Percentiles rank a stretch among this genome's conserved stretches.
Evolutionary conservation across 495 filamentous ascomycete genomes (phyloP).

Genomic region (Neurospora sp.): DNA sequence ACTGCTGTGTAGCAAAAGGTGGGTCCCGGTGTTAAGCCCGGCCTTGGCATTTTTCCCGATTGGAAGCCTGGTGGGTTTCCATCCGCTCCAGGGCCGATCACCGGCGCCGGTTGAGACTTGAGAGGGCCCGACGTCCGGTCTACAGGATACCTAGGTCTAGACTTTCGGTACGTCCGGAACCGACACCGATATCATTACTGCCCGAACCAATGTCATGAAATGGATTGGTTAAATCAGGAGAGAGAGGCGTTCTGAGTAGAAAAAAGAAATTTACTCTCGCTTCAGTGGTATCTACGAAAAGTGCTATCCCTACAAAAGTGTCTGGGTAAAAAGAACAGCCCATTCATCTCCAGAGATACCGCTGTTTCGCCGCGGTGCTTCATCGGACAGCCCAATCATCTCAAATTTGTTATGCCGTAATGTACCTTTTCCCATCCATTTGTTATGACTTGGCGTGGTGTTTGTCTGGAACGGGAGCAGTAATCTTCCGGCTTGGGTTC

Average conservation of each 20-base stretch:
- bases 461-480: neutral
- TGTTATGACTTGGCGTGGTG: neutral
- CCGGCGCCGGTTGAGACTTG: neutral
- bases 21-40: neutral
- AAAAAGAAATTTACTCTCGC: neutral
- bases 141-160: neutral
- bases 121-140: neutral
- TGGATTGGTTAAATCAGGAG: neutral
- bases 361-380: neutral
- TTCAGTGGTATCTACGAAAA: neutral
- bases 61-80: neutral
- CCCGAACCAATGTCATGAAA: neutral
- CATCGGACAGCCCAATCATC: neutral
- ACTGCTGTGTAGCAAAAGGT: neutral
- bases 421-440: neutral
- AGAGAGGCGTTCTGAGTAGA: neutral
- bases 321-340: neutral
- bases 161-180: neutral
- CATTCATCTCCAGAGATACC: neutral
- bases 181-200: neutral
- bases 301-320: neutral
- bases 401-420: neutral
- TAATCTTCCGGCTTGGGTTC: neutral
- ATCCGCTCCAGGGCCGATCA: neutral
- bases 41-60: neutral